Evolutionary conservation across 345 rosid genomes (phyloP).

Genomic region (Dovyalis caffra): DNA sequence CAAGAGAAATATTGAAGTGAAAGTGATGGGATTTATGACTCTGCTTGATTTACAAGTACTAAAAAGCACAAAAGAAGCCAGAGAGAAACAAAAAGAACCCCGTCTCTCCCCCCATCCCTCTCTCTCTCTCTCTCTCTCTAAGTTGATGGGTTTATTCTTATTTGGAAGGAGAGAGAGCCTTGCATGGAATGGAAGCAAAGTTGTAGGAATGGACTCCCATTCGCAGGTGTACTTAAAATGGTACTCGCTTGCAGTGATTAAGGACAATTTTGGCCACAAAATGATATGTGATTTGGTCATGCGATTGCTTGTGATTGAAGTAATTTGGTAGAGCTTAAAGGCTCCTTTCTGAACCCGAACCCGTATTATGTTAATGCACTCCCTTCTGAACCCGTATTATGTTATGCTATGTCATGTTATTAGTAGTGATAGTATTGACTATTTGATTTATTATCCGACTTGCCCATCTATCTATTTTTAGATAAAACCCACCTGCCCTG

Average conservation of each 20-base stretch:
- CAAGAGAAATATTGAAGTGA: neutral
- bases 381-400: neutral
- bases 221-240: neutral
- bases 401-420: too few species aligned
- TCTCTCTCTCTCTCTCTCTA: neutral
- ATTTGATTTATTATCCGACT: neutral
- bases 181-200: constrained; percentile 13
- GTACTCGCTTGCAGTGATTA: neutral
- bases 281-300: neutral
- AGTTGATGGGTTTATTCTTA: neutral
- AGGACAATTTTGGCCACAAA: neutral
- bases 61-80: neutral
- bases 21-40: neutral
- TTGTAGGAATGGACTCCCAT: neutral
- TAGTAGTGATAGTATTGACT: too few species aligned
- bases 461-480: neutral
- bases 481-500: neutral
- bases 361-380: neutral
- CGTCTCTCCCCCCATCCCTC: neutral
- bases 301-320: constrained; percentile 7
- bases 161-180: neutral
- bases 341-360: neutral
- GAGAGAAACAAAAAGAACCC: neutral
- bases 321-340: neutral
- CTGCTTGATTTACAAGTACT: neutral